These are phyloP conservation scores for Eucalyptus caleyi DNA, from an alignment of 345 rosid species.

Conservation along the genomic window DNA sequence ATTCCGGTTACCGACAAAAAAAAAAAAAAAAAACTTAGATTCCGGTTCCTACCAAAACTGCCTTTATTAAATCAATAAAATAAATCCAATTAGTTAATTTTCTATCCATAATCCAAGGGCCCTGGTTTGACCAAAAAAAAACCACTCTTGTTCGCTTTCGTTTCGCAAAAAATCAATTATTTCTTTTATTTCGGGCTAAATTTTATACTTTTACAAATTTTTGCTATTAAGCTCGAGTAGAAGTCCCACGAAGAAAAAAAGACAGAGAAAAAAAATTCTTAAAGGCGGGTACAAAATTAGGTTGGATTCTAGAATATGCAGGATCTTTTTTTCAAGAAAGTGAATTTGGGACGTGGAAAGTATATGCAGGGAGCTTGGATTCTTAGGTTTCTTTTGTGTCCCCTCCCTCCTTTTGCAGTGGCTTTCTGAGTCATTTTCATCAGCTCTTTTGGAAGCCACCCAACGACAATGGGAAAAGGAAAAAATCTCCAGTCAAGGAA, in stretches of 20 bases:
- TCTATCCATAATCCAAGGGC: not conserved
- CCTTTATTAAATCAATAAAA: not conserved
- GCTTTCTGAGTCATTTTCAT: not conserved
- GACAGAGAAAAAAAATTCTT: no score
- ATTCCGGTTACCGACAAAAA: no score
- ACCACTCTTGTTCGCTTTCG: no score
- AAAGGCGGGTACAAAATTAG: not conserved
- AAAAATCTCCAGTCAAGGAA: not conserved
- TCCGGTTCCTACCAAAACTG: not conserved
- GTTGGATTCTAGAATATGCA: not conserved
- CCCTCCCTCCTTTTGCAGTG: not conserved
- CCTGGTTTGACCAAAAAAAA: no score
- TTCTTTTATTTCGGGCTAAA: no score
- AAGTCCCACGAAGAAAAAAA: no score
- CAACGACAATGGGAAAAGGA: not conserved
- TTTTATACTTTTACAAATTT: not conserved
- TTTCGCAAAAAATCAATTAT: no score
- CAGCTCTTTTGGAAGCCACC: not conserved
- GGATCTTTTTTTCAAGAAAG: fast-evolving
- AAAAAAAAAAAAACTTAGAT: no score
- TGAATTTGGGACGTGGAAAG: not conserved
- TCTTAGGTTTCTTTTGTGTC: not conserved
- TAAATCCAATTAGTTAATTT: not conserved
- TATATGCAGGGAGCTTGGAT: not conserved
- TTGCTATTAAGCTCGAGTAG: not conserved